These are phyloP conservation scores for Austropuccinia psidii DNA, from an alignment of 1,284 basidiomycete species.

Conservation along the genomic window DNA sequence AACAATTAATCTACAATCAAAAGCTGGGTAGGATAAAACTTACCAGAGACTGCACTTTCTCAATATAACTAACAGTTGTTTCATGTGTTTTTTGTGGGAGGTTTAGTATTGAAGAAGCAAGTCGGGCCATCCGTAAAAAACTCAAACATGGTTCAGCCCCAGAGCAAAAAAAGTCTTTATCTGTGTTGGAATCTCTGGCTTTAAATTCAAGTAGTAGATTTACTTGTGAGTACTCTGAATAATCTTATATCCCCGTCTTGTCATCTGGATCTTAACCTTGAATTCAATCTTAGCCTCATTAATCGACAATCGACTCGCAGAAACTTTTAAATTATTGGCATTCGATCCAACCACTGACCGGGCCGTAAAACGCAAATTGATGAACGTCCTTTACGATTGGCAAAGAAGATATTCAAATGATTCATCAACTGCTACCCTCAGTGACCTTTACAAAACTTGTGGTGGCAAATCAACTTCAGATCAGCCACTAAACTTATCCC, in stretches of 20 bases:
- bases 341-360: neutral
- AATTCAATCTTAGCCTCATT: slow-evolving; percentile 9
- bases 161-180: slow-evolving; percentile 2
- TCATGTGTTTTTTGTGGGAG: neutral
- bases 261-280: too few relatives aligned
- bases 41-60: neutral
- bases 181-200: slow-evolving; percentile 7
- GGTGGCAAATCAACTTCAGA: neutral
- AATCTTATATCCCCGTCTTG: neutral
- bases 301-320: neutral
- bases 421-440: neutral
- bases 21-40: neutral
- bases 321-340: neutral
- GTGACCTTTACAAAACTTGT: neutral
- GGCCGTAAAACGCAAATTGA: neutral
- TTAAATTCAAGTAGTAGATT: slow-evolving; percentile 12
- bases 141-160: slow-evolving; percentile 16
- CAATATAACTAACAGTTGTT: neutral
- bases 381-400: slow-evolving; percentile 1
- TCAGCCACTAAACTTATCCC: neutral
- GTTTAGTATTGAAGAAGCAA: slow-evolving; percentile 16
- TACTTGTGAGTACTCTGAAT: neutral
- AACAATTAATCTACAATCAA: neutral
- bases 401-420: slow-evolving; percentile 7
- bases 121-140: slow-evolving; percentile 24